Conservation (phyloP, 352 stramenopile genomes). For the Elongisporangium senticosum region DNA sequence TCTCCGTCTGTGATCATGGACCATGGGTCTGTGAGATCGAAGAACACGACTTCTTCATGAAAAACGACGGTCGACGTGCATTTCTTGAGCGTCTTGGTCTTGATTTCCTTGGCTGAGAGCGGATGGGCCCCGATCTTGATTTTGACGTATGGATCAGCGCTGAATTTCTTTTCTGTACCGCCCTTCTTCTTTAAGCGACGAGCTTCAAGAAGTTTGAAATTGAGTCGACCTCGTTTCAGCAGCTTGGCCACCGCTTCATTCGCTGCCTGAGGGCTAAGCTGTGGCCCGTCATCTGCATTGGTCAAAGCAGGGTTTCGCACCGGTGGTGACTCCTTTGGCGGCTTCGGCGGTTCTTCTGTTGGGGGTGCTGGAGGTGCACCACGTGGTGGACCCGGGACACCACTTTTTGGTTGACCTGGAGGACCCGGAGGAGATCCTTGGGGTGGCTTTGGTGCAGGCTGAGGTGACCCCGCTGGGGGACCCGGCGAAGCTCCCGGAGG, state of each 20-base stretch:
- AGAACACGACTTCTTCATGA: slow-evolving; percentile 75
- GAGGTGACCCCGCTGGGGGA: slow-evolving; percentile 4
- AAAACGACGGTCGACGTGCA: slow-evolving; percentile 75
- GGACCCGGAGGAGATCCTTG: slow-evolving; percentile 13
- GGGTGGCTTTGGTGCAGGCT: neutral
- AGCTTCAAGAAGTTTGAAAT: slow-evolving; percentile 67
- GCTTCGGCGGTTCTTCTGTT: slow-evolving; percentile 37
- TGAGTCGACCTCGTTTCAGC: slow-evolving; percentile 61
- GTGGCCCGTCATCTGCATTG: slow-evolving; percentile 5
- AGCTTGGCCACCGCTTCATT: slow-evolving; percentile 33
- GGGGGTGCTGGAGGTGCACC: slow-evolving; percentile 44
- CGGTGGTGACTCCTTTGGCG: slow-evolving; percentile 40
- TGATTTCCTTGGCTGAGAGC: slow-evolving; percentile 57
- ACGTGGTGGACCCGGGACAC: slow-evolving; percentile 25
- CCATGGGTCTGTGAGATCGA: slow-evolving; percentile 78
- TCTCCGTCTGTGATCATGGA: slow-evolving; percentile 69
- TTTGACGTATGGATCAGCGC: slow-evolving; percentile 79
- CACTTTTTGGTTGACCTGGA: slow-evolving; percentile 7
- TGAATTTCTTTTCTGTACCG: slow-evolving; percentile 61
- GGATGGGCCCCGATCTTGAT: slow-evolving; percentile 68
- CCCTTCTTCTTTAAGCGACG: slow-evolving; percentile 56
- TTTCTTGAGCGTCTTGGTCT: slow-evolving; percentile 84
- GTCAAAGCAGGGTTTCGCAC: slow-evolving; percentile 4
- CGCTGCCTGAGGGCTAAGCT: slow-evolving; percentile 6
- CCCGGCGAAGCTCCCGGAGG: slow-evolving; percentile 11